These are phyloP conservation scores for Herpetomonas samuelpessoai DNA, from an alignment of 208 protist species.

Conservation along the genomic window DNA sequence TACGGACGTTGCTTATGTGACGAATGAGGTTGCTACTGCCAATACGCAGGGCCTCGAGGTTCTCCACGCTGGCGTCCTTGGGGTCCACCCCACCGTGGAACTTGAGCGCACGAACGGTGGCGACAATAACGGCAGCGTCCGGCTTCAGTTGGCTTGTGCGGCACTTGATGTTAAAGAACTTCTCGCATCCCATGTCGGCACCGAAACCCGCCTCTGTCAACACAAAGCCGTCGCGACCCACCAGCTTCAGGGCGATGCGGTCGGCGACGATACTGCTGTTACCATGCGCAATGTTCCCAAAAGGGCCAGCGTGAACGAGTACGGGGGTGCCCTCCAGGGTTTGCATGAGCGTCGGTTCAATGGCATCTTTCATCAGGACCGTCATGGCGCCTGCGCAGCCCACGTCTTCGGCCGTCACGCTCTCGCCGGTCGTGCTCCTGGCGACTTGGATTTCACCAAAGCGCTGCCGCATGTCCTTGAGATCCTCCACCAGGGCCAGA, in stretches of 20 bases:
- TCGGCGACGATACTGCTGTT: constrained; percentile 98
- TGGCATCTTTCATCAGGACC: constrained; percentile 96
- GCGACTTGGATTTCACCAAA: constrained; percentile 88
- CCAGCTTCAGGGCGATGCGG: constrained; percentile 94
- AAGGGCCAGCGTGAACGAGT: constrained; percentile 97
- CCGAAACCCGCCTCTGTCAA: constrained; percentile 97
- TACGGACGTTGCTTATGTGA: constrained; percentile 93
- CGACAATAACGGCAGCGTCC: constrained; percentile 94
- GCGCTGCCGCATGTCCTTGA: constrained; percentile 94
- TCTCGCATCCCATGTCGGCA: constrained; percentile 96
- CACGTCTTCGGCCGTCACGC: constrained; percentile 92
- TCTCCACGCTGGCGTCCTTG: constrained; percentile 62
- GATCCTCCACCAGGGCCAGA: constrained; percentile 91
- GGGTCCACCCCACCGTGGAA: constrained; percentile 94
- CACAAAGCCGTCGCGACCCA: constrained; percentile 94
- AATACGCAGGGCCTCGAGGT: constrained; percentile 85
- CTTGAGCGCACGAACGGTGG: constrained; percentile 96
- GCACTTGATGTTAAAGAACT: constrained; percentile 99
- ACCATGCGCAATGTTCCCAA: constrained; percentile 99
- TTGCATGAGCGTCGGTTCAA: constrained; percentile 98
- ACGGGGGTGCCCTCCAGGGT: constrained; percentile 96
- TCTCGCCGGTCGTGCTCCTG: constrained; percentile 51
- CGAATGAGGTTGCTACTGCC: constrained; percentile 91
- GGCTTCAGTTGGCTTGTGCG: constrained; percentile 90
- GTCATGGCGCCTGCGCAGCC: constrained; percentile 92